Evolutionary conservation across 2,329 filamentous ascomycete genomes (phyloP).

Genomic region (Aspergillus nomiae): DNA sequence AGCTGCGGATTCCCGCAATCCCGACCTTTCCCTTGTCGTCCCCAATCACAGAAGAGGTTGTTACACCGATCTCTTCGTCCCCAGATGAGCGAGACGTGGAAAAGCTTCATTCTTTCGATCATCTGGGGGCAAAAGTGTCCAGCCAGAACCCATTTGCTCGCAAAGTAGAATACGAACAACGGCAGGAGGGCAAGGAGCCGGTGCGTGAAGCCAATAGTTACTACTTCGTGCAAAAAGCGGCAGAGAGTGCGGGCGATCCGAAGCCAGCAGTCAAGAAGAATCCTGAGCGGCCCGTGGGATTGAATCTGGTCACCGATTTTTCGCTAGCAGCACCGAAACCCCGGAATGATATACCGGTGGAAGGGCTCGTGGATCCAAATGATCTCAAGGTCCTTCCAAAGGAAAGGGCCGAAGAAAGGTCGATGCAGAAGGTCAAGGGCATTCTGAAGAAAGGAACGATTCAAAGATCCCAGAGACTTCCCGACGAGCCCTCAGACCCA

Average conservation of each 20-base stretch:
- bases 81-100: constrained; percentile 31
- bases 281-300: constrained; percentile 34
- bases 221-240: neutral
- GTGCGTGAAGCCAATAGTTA: constrained; percentile 1
- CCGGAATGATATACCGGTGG: constrained; percentile 12
- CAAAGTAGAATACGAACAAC: constrained; percentile 8
- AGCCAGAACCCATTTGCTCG: constrained; percentile 19
- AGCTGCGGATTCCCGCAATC: constrained; percentile 32
- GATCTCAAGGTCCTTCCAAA: constrained; percentile 40
- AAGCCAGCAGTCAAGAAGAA: constrained; percentile 22
- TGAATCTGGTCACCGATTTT: constrained; percentile 49
- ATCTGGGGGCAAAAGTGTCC: constrained; percentile 26
- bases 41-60: constrained; percentile 45
- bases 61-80: constrained; percentile 39
- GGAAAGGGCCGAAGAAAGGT: constrained; percentile 35
- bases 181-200: neutral
- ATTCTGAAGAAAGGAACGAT: constrained; percentile 24
- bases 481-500: constrained; percentile 16
- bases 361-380: constrained; percentile 39
- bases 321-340: constrained; percentile 19
- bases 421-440: constrained; percentile 24
- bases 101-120: constrained; percentile 34
- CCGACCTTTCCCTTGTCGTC: constrained; percentile 47
- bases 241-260: neutral
- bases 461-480: constrained; percentile 24